Percentiles rank a stretch among this genome's conserved stretches.
These are phyloP conservation scores for Trichoderma sp. DNA, from an alignment of 2,329 filamentous ascomycete genomes.

Conservation along the genomic window DNA sequence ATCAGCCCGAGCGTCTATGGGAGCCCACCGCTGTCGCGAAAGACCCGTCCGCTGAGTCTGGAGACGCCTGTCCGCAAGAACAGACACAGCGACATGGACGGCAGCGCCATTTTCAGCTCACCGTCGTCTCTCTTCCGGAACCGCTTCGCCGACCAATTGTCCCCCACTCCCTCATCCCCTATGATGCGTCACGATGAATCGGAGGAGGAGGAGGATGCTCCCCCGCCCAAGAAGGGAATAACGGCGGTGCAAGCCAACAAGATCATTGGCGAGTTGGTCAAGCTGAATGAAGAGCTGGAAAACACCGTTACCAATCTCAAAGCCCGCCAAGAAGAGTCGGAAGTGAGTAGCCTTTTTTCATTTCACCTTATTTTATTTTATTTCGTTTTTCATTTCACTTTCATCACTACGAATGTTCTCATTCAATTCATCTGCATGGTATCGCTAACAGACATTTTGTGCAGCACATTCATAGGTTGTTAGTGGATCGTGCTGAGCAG, in stretches of 20 bases:
- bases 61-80: slow-evolving; percentile 28
- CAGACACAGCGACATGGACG: slow-evolving; percentile 21
- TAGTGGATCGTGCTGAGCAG: slow-evolving; percentile 56
- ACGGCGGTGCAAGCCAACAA: slow-evolving; percentile 37
- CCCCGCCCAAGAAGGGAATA: slow-evolving; percentile 32
- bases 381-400: not conserved
- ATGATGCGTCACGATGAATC: slow-evolving; percentile 30
- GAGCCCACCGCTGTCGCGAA: slow-evolving; percentile 20
- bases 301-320: slow-evolving; percentile 50
- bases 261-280: slow-evolving; percentile 36
- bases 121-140: slow-evolving; percentile 38
- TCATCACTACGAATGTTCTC: too few species aligned
- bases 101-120: slow-evolving; percentile 33
- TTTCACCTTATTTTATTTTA: not conserved
- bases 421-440: not conserved
- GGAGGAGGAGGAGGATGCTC: slow-evolving; percentile 26
- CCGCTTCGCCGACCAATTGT: slow-evolving; percentile 36
- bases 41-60: slow-evolving; percentile 23
- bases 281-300: slow-evolving; percentile 50
- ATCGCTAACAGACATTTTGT: not conserved
- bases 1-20: slow-evolving; percentile 19
- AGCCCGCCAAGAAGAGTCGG: slow-evolving; percentile 57
- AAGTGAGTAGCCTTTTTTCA: slow-evolving; percentile 39
- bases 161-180: slow-evolving; percentile 35
- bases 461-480: slow-evolving; percentile 61